phyloP scores from a whole-genome alignment of 148 eudicot genomes.

The Amaranthus cruentus region DNA sequence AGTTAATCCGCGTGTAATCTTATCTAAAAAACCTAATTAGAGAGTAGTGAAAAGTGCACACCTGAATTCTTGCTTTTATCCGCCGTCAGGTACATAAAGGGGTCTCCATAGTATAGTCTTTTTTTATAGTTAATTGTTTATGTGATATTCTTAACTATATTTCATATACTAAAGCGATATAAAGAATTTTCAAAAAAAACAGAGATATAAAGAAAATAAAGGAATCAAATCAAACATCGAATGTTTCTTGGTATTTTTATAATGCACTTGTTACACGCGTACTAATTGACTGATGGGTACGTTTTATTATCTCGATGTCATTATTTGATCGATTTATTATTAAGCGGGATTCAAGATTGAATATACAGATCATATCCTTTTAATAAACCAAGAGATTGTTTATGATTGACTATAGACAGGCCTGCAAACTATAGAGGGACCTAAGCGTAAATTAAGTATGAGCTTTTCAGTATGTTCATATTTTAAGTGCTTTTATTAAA shows the following conservation, averaged over 20 bases:
- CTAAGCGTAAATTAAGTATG: too few relatives aligned
- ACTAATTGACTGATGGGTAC: not conserved
- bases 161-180: not conserved
- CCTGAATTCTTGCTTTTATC: slow-evolving; percentile 9
- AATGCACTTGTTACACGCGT: not conserved
- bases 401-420: too few relatives aligned
- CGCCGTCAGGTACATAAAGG: not conserved
- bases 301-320: too few relatives aligned
- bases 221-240: slow-evolving; percentile 16
- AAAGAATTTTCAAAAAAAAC: too few relatives aligned
- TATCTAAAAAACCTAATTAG: not conserved
- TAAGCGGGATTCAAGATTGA: too few relatives aligned
- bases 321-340: too few relatives aligned
- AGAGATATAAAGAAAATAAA: not conserved
- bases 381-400: too few relatives aligned
- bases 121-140: not conserved
- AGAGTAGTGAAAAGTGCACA: not conserved
- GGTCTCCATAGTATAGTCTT: not conserved
- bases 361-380: too few relatives aligned
- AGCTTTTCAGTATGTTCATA: too few relatives aligned
- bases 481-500: too few relatives aligned
- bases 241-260: slow-evolving; percentile 5
- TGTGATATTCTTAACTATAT: slow-evolving; percentile 3
- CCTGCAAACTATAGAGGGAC: too few relatives aligned
- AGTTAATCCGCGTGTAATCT: not conserved